Evolutionary conservation across 106 monocot species (phyloP).

Genomic region (Dendrobium chrysotoxum): DNA sequence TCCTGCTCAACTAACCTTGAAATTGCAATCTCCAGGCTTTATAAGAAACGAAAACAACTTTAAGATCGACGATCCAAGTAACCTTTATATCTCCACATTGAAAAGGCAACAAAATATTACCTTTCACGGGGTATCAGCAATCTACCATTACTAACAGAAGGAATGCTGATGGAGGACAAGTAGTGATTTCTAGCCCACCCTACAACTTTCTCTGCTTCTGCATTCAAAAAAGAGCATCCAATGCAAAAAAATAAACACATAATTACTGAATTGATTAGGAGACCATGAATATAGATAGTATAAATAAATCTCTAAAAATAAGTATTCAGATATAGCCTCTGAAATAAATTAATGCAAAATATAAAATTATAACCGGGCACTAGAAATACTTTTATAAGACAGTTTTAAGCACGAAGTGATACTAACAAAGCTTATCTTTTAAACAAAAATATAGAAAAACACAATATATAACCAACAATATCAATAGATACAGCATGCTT

Average conservation of each 20-base stretch:
- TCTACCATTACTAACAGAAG: constrained; percentile 55
- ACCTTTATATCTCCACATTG: background rate
- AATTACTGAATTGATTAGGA: background rate
- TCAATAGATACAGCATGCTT: background rate
- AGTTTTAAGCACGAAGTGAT: background rate
- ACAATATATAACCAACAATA: background rate
- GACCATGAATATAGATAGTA: background rate
- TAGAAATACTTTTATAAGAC: background rate
- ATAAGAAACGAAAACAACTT: constrained; percentile 10
- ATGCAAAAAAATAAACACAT: background rate
- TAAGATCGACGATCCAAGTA: background rate
- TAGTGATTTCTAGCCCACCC: constrained; percentile 96
- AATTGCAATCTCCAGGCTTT: constrained; percentile 74
- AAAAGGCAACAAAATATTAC: constrained; percentile 22
- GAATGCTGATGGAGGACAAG: constrained; percentile 49
- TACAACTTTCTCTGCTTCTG: constrained; percentile 81
- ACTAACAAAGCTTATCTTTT: background rate
- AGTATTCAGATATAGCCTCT: background rate
- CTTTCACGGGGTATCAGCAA: constrained; percentile 74
- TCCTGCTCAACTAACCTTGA: constrained; percentile 74
- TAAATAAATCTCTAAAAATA: background rate
- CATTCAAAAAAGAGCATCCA: constrained; percentile 9
- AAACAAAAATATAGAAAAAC: background rate
- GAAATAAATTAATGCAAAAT: background rate
- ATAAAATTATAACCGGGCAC: background rate